Evolutionary conservation across 352 stramenopile species (phyloP), one percentile per base, ranked within the genome.

Genomic region (Saprolegnia diclina): DNA sequence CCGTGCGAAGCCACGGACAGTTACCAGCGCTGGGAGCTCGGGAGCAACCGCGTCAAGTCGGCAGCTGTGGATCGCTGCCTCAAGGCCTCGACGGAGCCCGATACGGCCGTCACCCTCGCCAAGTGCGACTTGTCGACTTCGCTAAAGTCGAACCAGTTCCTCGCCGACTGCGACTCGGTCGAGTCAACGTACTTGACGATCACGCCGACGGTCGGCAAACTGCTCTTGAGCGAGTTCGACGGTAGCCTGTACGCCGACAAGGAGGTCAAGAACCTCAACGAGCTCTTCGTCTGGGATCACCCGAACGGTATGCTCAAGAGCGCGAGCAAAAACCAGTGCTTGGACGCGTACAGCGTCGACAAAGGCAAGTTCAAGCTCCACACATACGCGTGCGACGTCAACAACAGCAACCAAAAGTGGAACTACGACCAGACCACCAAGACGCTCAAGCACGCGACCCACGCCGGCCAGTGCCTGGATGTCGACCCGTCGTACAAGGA

Each of bases 351-450:
- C 65, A 13, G 18, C 14, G 72, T 89, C 6, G 37, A 61, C 63
- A 21, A 65, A 29, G 48, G 63, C 21, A 21, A 48, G 26, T 69
- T 21, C 11, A 22, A 38, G 21, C 44, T 90, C 21, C 81, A 85
- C 48, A 74, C 85, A 32, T 90, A 81, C 65, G 71, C 69, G 29
- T 91, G 83, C 64, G 73, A 88, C n/a, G 78, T 83, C 38, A 72
- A 69, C 24, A 79, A 89, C 65, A 32, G 19, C 21, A 90, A 91
- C 74, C 83, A 91, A 72, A 89, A 89, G 63, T 91, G 81, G 81
- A 65, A 22, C 16, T 45, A 16, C 14, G 38, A 45, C 14, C 67
- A 66, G 26, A 45, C 48, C 29, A 64, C 44, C 26, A 45, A 45
- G 32, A 59, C 42, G 53, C 26, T 61, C 21, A 26, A 61, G 7